Evolutionary conservation across 441 rosid species (phyloP), one percentile per base, ranked within the genome.

Genomic region (Populus hybrid): DNA sequence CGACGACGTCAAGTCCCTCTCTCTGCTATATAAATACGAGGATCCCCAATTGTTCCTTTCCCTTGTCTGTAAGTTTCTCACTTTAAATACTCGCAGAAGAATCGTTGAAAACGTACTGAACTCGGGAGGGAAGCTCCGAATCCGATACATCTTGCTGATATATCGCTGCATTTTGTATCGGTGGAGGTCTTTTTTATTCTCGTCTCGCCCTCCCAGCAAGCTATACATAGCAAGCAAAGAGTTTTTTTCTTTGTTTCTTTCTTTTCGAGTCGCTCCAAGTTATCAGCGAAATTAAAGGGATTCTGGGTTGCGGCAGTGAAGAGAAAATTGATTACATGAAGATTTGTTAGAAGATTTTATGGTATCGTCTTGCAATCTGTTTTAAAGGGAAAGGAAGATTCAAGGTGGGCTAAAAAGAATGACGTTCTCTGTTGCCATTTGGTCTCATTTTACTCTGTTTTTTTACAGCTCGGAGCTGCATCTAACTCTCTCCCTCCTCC

Each of bases 31-130:
- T 73, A 73, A 72, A 72, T 64, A 40, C 26, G 71, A 10, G 78
- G 8, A 69, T 30, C 74, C 77, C 69, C 6, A 74, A 30, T 61
- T 80, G 72, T 72, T 84, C 82, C 70, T 72, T 38, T 83, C 84
- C 83, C 89, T 78, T 80, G 70, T 65, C 80, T 80, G 35, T 54
- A 46, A 72, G 50, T 67, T 67, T 64, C 57, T 75, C 40, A 34
- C 66, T 57, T n/a, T 57, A 61, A 35, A 57, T 69, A 35, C 36
- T 69, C 6, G 46, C 34, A 20, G 20, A 36, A 20, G 24, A 21
- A 57, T 50, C 6, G 10, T 21, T 18, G 5, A 50, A 57, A 65
- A 35, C 78, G 76, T 65, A 35, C 59, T 50, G 59, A 50, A 16
- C 6, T 35, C 46, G 67, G 68, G 54, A 69, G 67, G 70, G 80